Evolutionary conservation across 139 green algal genomes (phyloP).

Genomic region (Tetratostichococcus sp.): DNA sequence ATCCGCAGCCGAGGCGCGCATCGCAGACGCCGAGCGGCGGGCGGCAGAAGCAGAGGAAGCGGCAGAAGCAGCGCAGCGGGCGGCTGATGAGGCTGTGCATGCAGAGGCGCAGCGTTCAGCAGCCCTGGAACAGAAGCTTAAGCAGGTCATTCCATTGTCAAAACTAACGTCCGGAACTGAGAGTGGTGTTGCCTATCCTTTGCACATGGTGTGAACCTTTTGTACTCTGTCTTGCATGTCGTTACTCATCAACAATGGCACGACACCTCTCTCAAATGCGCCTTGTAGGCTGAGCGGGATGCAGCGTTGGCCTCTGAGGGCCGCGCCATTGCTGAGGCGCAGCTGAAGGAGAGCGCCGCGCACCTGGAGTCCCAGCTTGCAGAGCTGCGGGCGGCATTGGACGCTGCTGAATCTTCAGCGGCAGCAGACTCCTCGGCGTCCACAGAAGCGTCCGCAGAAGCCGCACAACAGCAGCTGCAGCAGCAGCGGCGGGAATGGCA

Average conservation of each 20-base stretch:
- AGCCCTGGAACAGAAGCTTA: not conserved
- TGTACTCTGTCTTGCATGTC: no score
- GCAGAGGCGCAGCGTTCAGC: not conserved
- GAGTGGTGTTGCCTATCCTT: no score
- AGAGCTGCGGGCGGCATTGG: slow-evolving; percentile 1
- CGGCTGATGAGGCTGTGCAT: not conserved
- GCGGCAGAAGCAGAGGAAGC: not conserved
- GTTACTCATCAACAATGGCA: no score
- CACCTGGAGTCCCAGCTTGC: not conserved
- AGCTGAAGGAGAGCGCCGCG: not conserved
- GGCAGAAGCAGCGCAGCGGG: not conserved
- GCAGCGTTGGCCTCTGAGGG: not conserved
- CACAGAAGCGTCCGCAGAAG: not conserved
- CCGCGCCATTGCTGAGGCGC: not conserved
- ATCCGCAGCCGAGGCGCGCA: no score
- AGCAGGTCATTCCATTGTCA: not conserved
- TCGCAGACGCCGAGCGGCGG: not conserved
- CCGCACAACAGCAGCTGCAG: not conserved
- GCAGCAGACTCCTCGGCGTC: slow-evolving; percentile 1
- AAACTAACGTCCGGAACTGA: no score
- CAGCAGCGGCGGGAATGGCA: slow-evolving; percentile 4
- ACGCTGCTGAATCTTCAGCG: not conserved
- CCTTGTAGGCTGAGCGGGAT: no score
- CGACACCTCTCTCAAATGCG: no score
- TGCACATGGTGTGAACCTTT: no score